Base-by-base conservation (phyloP, 805 yeast genomes). In the Ogataea wickerhamii region DNA sequence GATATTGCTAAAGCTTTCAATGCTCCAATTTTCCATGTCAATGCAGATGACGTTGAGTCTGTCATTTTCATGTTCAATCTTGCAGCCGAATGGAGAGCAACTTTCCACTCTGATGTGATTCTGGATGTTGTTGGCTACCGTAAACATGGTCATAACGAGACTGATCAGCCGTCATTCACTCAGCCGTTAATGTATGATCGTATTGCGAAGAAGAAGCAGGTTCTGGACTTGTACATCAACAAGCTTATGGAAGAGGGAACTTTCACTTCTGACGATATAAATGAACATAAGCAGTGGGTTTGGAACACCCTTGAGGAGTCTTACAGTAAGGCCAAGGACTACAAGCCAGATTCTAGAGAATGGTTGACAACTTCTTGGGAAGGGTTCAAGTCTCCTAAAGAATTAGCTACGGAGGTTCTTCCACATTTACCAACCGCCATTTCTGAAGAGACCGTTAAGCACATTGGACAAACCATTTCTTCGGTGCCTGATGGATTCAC, bases 311-410 rank as follows among this genome's bases (percentile, higher is more conserved):
- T 93, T 54, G 98, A 93, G 70, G 93, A 87, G 55, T 82, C 95
- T 10, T 93, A 89, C 70, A 63, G 70, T 44, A 87, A 87, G 68
- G 80, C 95, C 34, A 87, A 87, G 70, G 95, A 87, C 43, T 87
- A 88, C 70, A 76, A 76, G 56, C 94, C 97, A 54, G 82, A 88
- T 47, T 76, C 91, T 21, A 80, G 95, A 73, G 97, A 91, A 71
- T 93, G 99, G 99, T 77, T 93, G 56, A 86, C 98, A 38, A 86
- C 96, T 31, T 93, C 97, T 52, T 93, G 99, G 99, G 96, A 89
- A 67, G 96, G 87, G 52, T 93, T 93, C 76, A 94, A 94, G 75
- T 86, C 96, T 38, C 96, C 97, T 62, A 87, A 80, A 67, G 98
- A 89, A 68, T 78, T 93, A 56, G 96, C 97, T 28, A 86, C 93